Conservation (phyloP, 352 stramenopile genomes). For the Pythium insidiosum region DNA sequence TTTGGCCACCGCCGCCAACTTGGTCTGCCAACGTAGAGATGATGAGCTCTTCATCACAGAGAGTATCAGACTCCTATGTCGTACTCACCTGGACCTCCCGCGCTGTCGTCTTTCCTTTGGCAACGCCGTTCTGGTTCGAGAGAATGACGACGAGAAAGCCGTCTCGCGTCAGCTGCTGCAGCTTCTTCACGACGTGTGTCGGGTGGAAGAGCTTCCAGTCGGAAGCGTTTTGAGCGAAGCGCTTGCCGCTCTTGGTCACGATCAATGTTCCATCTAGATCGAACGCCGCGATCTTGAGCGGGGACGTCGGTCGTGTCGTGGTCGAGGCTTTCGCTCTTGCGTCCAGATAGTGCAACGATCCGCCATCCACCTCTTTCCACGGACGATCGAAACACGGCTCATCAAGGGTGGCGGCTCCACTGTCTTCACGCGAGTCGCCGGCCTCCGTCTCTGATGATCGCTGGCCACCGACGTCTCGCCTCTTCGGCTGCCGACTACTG, state of each 20-base stretch:
- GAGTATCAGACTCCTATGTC: too few relatives aligned
- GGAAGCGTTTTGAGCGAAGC: conserved; percentile 46
- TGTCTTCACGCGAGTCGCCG: conserved; percentile 19
- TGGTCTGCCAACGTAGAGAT: too few relatives aligned
- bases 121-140: conserved; percentile 82
- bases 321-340: conserved; percentile 18
- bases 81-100: too few relatives aligned
- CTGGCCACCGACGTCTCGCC: too few relatives aligned
- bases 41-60: too few relatives aligned
- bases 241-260: conserved; percentile 79
- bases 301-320: neutral
- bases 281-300: conserved; percentile 63
- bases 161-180: conserved; percentile 31
- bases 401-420: too few relatives aligned
- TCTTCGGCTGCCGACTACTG: too few relatives aligned
- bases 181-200: conserved; percentile 35
- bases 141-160: conserved; percentile 62
- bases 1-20: conserved; percentile 53
- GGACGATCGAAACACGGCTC: too few relatives aligned
- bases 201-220: conserved; percentile 81
- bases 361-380: too few relatives aligned
- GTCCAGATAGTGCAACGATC: conserved; percentile 44
- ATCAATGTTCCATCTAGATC: conserved; percentile 82
- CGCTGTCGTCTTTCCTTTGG: conserved; percentile 58
- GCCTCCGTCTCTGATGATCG: too few relatives aligned